Percentiles rank a stretch among this genome's conserved stretches.
These are phyloP conservation scores for Mycena albidolilacea DNA, from an alignment of 768 basidiomycete species.

Conservation along the genomic window DNA sequence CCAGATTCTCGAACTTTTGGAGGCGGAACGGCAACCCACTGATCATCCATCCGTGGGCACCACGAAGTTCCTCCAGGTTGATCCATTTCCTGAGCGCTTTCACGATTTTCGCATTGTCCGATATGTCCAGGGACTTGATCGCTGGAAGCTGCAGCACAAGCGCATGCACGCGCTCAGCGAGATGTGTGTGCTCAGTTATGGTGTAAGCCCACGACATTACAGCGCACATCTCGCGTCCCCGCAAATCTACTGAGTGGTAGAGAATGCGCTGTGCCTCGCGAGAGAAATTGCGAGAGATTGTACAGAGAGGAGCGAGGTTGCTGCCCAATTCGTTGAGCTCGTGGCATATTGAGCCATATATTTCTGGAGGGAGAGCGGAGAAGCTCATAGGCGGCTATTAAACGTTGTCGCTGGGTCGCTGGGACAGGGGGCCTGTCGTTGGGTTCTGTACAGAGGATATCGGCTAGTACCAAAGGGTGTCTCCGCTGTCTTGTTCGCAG, in stretches of 20 bases:
- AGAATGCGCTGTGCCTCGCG: not conserved
- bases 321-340: not conserved
- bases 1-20: not conserved
- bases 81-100: constrained; percentile 14
- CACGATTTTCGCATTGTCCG: constrained; percentile 1
- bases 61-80: constrained; percentile 24
- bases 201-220: constrained; percentile 11
- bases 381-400: no score
- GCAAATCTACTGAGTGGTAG: not conserved
- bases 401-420: no score
- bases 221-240: not conserved
- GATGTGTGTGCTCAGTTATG: constrained; percentile 6
- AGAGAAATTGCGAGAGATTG: not conserved
- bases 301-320: not conserved
- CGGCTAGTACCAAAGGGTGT: no score
- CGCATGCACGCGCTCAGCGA: constrained; percentile 16
- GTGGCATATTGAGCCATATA: constrained; percentile 14
- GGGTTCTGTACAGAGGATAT: no score
- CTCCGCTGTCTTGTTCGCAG: no score
- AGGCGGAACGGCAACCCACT: constrained; percentile 10
- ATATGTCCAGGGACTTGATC: not conserved
- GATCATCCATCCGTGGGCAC: no score
- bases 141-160: not conserved
- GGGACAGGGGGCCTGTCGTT: no score
- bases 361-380: constrained; percentile 9